These are phyloP conservation scores for Podospora appendiculata DNA, from an alignment of 495 filamentous ascomycete species.

Conservation along the genomic window DNA sequence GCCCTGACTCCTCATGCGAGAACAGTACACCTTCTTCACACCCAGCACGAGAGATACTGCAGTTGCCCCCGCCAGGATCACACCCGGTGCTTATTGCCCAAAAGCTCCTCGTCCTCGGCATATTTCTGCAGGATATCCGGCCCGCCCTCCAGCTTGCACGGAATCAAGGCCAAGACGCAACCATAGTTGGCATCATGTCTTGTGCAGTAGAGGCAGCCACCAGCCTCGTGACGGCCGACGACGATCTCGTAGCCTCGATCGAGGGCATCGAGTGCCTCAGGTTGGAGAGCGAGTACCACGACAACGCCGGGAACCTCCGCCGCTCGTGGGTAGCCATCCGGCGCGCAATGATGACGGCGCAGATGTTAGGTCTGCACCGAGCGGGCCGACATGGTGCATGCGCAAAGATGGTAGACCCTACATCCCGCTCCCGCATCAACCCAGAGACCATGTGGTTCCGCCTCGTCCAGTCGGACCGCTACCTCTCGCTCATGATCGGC, in stretches of 20 bases:
- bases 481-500: constrained; percentile 23
- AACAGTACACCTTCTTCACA: not conserved
- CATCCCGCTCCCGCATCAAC: not conserved
- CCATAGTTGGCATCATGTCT: constrained; percentile 14
- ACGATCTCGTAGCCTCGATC: constrained; percentile 34
- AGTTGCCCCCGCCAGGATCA: constrained; percentile 25
- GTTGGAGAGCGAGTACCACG: constrained; percentile 38
- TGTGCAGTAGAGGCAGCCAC: constrained; percentile 27
- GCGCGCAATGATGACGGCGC: constrained; percentile 33
- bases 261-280: constrained; percentile 46
- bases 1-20: not conserved
- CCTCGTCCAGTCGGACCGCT: constrained; percentile 21
- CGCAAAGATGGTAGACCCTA: constrained; percentile 8
- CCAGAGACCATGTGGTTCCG: constrained; percentile 27
- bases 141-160: constrained; percentile 5
- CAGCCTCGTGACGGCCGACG: constrained; percentile 37
- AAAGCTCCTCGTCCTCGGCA: constrained; percentile 35
- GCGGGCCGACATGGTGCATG: not conserved
- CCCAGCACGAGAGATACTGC: constrained; percentile 12
- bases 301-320: constrained; percentile 38
- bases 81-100: constrained; percentile 41
- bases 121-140: constrained; percentile 32
- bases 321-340: constrained; percentile 33
- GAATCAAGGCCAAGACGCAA: constrained; percentile 6
- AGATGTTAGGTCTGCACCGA: constrained; percentile 38